Evolutionary conservation across 306 rosid species (phyloP).

Genomic region (Trifolium repens): DNA sequence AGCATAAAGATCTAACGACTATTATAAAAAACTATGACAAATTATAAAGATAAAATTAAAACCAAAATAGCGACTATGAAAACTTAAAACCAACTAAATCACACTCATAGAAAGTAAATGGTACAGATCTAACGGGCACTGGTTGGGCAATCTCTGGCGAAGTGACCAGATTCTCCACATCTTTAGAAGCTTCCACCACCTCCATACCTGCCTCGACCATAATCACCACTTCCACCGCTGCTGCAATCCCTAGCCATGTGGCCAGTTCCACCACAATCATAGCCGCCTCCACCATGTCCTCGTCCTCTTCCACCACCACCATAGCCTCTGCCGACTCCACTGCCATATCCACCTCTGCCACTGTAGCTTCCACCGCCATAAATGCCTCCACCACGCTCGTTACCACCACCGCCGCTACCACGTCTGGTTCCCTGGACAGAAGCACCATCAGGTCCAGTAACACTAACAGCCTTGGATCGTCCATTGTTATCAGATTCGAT

Average conservation of each 20-base stretch:
- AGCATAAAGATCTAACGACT: background rate
- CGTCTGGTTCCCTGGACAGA: constrained; percentile 70
- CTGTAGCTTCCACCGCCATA: constrained; percentile 15
- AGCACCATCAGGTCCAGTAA: constrained; percentile 68
- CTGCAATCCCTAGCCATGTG: constrained; percentile 50
- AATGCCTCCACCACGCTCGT: background rate
- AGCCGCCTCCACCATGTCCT: constrained; percentile 41
- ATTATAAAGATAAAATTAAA: background rate
- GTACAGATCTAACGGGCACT: constrained; percentile 25
- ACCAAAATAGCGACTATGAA: background rate
- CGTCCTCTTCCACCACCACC: constrained; percentile 39
- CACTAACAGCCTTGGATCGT: constrained; percentile 81
- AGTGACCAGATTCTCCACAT: constrained; percentile 52
- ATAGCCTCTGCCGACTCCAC: constrained; percentile 1
- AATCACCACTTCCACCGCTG: constrained; percentile 35
- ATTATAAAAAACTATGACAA: background rate
- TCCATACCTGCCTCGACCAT: background rate
- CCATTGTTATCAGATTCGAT: constrained; percentile 65
- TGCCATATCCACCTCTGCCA: background rate
- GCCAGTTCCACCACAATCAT: constrained; percentile 46
- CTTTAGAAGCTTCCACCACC: constrained; percentile 49
- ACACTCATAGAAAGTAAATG: background rate
- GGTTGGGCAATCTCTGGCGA: constrained; percentile 47
- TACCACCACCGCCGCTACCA: background rate
- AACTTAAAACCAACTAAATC: constrained; percentile 9